Conservation (phyloP, 2,329 filamentous ascomycete species). For the Dothistroma pini region DNA sequence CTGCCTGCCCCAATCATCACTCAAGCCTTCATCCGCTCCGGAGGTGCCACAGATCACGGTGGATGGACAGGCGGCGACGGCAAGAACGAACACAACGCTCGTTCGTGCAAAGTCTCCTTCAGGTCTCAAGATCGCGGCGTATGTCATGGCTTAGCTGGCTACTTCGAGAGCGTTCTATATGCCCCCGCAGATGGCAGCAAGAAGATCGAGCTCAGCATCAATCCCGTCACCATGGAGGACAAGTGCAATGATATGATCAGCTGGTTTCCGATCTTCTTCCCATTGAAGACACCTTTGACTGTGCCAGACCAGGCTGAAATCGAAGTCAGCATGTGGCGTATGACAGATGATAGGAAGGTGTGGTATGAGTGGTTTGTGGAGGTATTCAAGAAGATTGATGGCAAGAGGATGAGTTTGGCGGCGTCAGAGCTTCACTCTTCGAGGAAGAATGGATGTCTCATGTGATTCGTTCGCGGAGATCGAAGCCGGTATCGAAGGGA, state of each 20-base stretch:
- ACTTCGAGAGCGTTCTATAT: constrained; percentile 97
- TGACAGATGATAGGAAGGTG: constrained; percentile 90
- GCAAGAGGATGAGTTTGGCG: constrained; percentile 62
- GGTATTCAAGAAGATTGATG: constrained; percentile 60
- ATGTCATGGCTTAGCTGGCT: constrained; percentile 86
- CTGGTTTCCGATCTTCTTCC: constrained; percentile 99
- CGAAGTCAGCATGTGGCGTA: constrained; percentile 90
- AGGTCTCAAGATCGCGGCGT: constrained; percentile 74
- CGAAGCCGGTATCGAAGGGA: too few species aligned
- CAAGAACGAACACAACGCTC: constrained; percentile 85
- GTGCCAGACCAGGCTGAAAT: constrained; percentile 81
- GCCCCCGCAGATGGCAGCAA: constrained; percentile 39
- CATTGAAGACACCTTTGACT: constrained; percentile 83
- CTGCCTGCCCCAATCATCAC: constrained; percentile 58
- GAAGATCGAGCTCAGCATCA: constrained; percentile 82
- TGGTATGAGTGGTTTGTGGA: constrained; percentile 99
- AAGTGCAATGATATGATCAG: constrained; percentile 99
- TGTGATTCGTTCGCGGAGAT: constrained; percentile 44
- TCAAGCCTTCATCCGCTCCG: constrained; percentile 54
- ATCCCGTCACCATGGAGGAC: constrained; percentile 82
- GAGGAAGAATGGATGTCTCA: constrained; percentile 65
- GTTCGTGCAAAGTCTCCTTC: constrained; percentile 76
- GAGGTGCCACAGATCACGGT: constrained; percentile 64
- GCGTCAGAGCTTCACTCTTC: constrained; percentile 66
- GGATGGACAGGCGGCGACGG: constrained; percentile 73